phyloP scores from a whole-genome alignment of 2,329 filamentous ascomycete species.

The Sphaceloma murrayae region DNA sequence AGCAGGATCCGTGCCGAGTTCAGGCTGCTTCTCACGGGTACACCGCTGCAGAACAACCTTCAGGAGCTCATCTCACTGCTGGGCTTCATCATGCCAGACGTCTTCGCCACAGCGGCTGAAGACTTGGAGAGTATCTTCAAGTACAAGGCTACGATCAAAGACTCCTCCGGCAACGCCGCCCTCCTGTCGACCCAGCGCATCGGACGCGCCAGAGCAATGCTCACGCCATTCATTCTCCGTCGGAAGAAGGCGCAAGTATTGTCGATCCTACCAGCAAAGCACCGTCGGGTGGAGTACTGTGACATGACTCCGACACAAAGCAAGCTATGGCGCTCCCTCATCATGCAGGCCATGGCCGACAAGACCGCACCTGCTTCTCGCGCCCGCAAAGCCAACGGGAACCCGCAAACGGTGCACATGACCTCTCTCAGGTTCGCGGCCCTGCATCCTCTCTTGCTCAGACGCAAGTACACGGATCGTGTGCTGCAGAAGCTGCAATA shows the following conservation, averaged over 20 bases:
- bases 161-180: slow-evolving; percentile 65
- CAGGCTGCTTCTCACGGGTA: slow-evolving; percentile 79
- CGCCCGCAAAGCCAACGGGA: slow-evolving; percentile 9
- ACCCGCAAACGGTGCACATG: slow-evolving; percentile 37
- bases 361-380: slow-evolving; percentile 8
- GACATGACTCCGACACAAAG: slow-evolving; percentile 64
- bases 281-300: slow-evolving; percentile 68
- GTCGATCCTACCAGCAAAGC: slow-evolving; percentile 70
- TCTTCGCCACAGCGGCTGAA: slow-evolving; percentile 66
- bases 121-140: slow-evolving; percentile 83
- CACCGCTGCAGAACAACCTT: slow-evolving; percentile 88
- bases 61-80: slow-evolving; percentile 84
- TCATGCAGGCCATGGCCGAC: slow-evolving; percentile 44
- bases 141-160: slow-evolving; percentile 76
- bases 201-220: slow-evolving; percentile 75
- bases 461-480: slow-evolving; percentile 66
- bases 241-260: slow-evolving; percentile 89
- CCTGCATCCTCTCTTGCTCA: slow-evolving; percentile 81
- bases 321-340: slow-evolving; percentile 61
- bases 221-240: slow-evolving; percentile 89
- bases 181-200: slow-evolving; percentile 83
- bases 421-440: slow-evolving; percentile 89
- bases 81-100: slow-evolving; percentile 81
- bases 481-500: slow-evolving; percentile 61
- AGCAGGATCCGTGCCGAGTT: slow-evolving; percentile 70